Evolutionary conservation across 2,329 filamentous ascomycete genomes (phyloP).

Genomic region (Colletotrichum viniferum): DNA sequence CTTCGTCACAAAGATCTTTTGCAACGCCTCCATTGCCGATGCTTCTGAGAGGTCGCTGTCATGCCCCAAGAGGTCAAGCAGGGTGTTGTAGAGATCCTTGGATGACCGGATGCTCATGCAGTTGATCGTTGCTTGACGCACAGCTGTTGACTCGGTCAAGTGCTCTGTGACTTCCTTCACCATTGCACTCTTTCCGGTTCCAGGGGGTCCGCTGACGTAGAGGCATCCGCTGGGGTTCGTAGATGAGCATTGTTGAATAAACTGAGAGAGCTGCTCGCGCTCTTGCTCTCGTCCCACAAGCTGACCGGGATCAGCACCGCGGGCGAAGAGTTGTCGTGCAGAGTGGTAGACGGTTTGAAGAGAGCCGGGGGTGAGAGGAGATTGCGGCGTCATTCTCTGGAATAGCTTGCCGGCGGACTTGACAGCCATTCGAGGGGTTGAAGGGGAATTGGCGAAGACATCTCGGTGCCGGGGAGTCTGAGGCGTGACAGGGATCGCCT

Average conservation of each 20-base stretch:
- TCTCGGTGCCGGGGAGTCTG: constrained; percentile 81
- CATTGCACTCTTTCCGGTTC: constrained; percentile 96
- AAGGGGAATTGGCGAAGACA: constrained; percentile 72
- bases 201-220: constrained; percentile 94
- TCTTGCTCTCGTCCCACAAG: constrained; percentile 79
- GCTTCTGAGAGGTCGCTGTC: constrained; percentile 64
- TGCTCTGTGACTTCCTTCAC: constrained; percentile 77
- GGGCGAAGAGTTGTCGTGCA: constrained; percentile 85
- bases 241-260: constrained; percentile 69
- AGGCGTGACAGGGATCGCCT: constrained; percentile 65
- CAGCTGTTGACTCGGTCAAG: constrained; percentile 52
- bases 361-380: constrained; percentile 71
- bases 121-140: constrained; percentile 84
- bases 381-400: constrained; percentile 80
- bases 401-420: constrained; percentile 76
- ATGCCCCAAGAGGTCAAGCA: constrained; percentile 73
- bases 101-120: constrained; percentile 96
- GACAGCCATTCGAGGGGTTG: constrained; percentile 85
- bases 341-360: constrained; percentile 82
- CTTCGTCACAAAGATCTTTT: constrained; percentile 72
- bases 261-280: constrained; percentile 67
- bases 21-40: constrained; percentile 70
- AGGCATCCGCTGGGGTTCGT: constrained; percentile 76
- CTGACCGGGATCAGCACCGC: constrained; percentile 74
- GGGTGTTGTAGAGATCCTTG: constrained; percentile 80